Evolutionary conservation across 2,329 filamentous ascomycete species (phyloP), one percentile per base, ranked within the genome.

Genomic region (Exophiala viscosa): DNA sequence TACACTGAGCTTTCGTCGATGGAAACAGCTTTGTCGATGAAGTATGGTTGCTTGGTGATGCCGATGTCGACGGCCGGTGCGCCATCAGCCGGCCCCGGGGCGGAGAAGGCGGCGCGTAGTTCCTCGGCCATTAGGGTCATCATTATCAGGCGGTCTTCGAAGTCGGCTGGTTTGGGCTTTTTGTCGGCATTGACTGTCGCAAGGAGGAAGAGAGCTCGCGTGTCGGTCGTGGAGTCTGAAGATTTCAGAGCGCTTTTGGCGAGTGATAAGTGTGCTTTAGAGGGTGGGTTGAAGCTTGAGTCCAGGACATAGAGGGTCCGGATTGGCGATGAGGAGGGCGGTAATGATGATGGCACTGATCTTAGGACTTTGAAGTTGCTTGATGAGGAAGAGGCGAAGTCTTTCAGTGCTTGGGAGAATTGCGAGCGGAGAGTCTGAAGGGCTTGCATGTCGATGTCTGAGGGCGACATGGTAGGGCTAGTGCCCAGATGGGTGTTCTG

Each of bases 181-280:
- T 85, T 85, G 65, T 86, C 83, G 14, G 83, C 83, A 73, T 86
- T 86, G 62, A 82, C 76, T 0, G 79, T 84, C 40, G 81, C 81
- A 48, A 85, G 79, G 1, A 85, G 72, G 1, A 86, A 72, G 3
- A 85, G 66, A 2, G 85, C 63, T 7, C 82, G 40, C n/a, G 40
- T n/a, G 1, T 66, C 49, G 67, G 67, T 3, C 73, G 72, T n/a
- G 60, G 40, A 14, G 2, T 38, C 52, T 64, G 72, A 56, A 18
- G 62, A 57, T 33, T 50, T 66, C 4, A 85, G 59, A 2, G 81
- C 81, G 13, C 77, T 77, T 28, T 71, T 73, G 4, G 77, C 79
- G 32, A 86, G 77, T 17, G 71, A 70, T 14, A 78, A 69, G 62
- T 86, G 82, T 8, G 82, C 83, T 47, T 73, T 70, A 2, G 80